These are phyloP conservation scores for Pseudohalonectria lignicola DNA, from an alignment of 2,329 filamentous ascomycete species.

Conservation along the genomic window DNA sequence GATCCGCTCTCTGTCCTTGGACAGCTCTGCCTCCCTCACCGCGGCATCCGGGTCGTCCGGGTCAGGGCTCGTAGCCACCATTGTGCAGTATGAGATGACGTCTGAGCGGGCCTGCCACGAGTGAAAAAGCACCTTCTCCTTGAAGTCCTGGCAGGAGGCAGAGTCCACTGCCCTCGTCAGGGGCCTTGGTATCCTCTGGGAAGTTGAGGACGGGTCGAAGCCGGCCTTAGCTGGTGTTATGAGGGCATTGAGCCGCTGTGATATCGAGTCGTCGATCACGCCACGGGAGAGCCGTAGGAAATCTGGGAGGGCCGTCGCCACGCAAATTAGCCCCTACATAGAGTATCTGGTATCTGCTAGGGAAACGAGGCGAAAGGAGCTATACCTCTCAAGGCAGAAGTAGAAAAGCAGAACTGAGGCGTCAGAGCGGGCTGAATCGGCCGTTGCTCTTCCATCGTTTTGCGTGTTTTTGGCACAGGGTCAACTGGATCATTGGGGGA, in stretches of 20 bases:
- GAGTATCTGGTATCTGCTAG: too few relatives aligned
- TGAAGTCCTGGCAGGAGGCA: slow-evolving; percentile 59
- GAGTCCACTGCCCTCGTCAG: slow-evolving; percentile 44
- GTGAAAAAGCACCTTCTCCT: slow-evolving; percentile 69
- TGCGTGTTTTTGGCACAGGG: slow-evolving; percentile 15
- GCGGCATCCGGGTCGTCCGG: slow-evolving; percentile 73
- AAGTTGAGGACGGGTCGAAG: slow-evolving; percentile 74
- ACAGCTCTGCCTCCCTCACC: slow-evolving; percentile 57
- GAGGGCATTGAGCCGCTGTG: slow-evolving; percentile 84
- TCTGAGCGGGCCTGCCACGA: slow-evolving; percentile 78
- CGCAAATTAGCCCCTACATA: too few relatives aligned
- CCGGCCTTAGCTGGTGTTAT: slow-evolving; percentile 59
- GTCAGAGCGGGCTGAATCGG: slow-evolving; percentile 43
- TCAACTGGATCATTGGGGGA: too few relatives aligned
- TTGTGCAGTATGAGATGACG: slow-evolving; percentile 79
- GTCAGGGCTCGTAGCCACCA: slow-evolving; percentile 78
- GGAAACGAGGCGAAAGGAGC: too few relatives aligned
- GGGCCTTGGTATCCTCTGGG: slow-evolving; percentile 43
- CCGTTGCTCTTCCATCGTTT: slow-evolving; percentile 34
- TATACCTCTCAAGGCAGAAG: slow-evolving; percentile 56
- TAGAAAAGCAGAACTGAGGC: slow-evolving; percentile 70
- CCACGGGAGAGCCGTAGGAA: slow-evolving; percentile 80
- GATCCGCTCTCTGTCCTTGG: slow-evolving; percentile 58
- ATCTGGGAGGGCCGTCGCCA: too few relatives aligned
- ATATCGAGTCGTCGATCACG: slow-evolving; percentile 85